Conservation (phyloP, 208 protist genomes). For the Crithidia bombi region DNA sequence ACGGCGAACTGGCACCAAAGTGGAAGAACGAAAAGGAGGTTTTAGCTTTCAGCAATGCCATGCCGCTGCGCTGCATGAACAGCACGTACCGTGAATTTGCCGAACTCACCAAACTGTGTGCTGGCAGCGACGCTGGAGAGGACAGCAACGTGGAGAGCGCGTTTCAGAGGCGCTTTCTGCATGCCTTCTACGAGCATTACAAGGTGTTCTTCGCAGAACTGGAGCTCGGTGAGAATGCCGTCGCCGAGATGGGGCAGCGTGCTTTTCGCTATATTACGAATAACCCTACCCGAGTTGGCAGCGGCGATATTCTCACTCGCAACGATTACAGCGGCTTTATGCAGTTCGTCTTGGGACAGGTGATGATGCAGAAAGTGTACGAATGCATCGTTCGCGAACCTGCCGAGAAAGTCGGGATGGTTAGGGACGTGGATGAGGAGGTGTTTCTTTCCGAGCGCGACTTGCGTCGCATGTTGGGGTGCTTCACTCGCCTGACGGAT, state of each 20-base stretch:
- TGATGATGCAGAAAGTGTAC: slow-evolving; percentile 36
- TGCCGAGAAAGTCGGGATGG: not conserved
- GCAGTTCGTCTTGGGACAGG: slow-evolving; percentile 37
- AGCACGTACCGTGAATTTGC: slow-evolving; percentile 31
- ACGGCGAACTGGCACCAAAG: slow-evolving; percentile 4
- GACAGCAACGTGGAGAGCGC: not conserved
- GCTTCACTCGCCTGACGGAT: slow-evolving; percentile 26
- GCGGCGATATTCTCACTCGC: slow-evolving; percentile 19
- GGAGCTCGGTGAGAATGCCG: slow-evolving; percentile 13
- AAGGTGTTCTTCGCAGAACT: slow-evolving; percentile 22
- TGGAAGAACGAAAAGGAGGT: slow-evolving; percentile 21
- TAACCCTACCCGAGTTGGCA: slow-evolving; percentile 9
- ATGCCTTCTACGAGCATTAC: slow-evolving; percentile 36
- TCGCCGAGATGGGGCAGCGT: slow-evolving; percentile 17
- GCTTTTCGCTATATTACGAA: slow-evolving; percentile 27
- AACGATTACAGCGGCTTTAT: slow-evolving; percentile 41
- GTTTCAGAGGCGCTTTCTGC: slow-evolving; percentile 17
- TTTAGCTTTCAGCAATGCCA: slow-evolving; percentile 25
- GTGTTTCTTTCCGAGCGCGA: slow-evolving; percentile 30
- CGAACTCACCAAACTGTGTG: slow-evolving; percentile 13
- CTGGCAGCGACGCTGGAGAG: not conserved
- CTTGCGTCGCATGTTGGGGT: slow-evolving; percentile 20
- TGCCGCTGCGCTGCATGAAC: slow-evolving; percentile 29
- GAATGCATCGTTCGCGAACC: slow-evolving; percentile 8
- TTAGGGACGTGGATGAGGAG: not conserved